Evolutionary conservation across 768 basidiomycete genomes (phyloP).

Genomic region (Boletales sp.): DNA sequence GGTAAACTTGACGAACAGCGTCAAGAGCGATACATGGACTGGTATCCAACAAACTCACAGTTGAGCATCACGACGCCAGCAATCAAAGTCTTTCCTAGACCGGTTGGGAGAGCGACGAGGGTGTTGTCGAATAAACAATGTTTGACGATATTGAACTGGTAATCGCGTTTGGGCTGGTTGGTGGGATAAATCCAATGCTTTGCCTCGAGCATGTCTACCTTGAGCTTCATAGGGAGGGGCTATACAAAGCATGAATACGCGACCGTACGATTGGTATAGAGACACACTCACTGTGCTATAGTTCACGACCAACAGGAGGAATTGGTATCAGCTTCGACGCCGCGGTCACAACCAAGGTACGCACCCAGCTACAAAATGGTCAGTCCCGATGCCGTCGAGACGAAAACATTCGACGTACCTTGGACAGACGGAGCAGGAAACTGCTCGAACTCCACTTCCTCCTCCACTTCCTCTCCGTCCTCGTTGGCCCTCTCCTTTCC

Average conservation of each 20-base stretch:
- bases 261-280: too few species aligned
- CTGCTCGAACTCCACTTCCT: constrained; percentile 70
- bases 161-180: constrained; percentile 84
- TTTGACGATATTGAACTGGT: constrained; percentile 91
- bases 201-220: constrained; percentile 70
- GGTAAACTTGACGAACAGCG: constrained; percentile 56
- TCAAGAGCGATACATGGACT: constrained; percentile 2
- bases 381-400: constrained; percentile 1
- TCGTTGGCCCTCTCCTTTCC: constrained; percentile 53
- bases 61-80: constrained; percentile 97
- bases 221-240: constrained; percentile 76
- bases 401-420: constrained; percentile 40
- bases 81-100: constrained; percentile 96
- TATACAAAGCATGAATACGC: constrained; percentile 23
- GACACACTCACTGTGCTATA: constrained; percentile 29
- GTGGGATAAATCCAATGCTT: constrained; percentile 91
- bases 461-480: constrained; percentile 52
- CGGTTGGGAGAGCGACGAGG: constrained; percentile 91
- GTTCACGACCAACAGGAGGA: constrained; percentile 1
- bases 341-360: constrained; percentile 20
- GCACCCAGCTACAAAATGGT: constrained; percentile 48
- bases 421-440: constrained; percentile 77
- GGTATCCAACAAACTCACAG: constrained; percentile 46
- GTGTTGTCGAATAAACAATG: constrained; percentile 88
- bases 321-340: constrained; percentile 3